Base-by-base conservation (phyloP, 2,329 filamentous ascomycete species). In the Curvularia sp. region DNA sequence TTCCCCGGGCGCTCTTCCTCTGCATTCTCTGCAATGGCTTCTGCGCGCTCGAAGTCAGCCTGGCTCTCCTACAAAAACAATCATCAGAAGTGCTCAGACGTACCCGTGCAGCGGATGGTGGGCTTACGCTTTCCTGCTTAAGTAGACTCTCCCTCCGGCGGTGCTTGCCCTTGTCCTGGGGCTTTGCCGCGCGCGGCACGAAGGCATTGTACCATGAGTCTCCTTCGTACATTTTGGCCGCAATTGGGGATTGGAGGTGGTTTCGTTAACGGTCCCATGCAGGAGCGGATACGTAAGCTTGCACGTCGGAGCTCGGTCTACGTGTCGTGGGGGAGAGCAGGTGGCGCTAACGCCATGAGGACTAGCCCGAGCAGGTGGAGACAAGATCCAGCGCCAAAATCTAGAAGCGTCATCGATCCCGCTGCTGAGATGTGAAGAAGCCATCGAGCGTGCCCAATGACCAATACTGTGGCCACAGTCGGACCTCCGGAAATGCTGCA, bases 181-280 rank as follows among this genome's bases (percentile, higher is more conserved):
- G 57, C 63, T 83, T 79, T 57, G 84, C 79, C 53, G 85, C 78
- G 55, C 89, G 86, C 26, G 89, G 85, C 64, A 91, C 86, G 72
- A 92, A 89, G 74, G 85, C 77, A 69, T 77, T 91, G 79, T 93
- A 92, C 90, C 91, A 94, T 30, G 89, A 88, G 77, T 94, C 91
- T 58, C 64, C 68, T 78, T 94, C 91, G 76, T 91, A 91, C 89
- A 92, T 93, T 66, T 48, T 49, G 43, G 35, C 35, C 43, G 42
- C 57, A 38, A 31, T 48, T 43, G 24, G 38, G 35, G n/a, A 38
- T 38, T 38, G 35, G n/a, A 38, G 49, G 31, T 47, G 42, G 48
- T 50, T 41, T 50, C 18, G 31, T 53, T 18, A 20, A 22, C 26
- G 7, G 30, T 54, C 43, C 51, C 43, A 41, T 51, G 55, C 33